Evolutionary conservation across 2,329 filamentous ascomycete species (phyloP), one percentile per base, ranked within the genome.

Genomic region (Ramularia endophylla): DNA sequence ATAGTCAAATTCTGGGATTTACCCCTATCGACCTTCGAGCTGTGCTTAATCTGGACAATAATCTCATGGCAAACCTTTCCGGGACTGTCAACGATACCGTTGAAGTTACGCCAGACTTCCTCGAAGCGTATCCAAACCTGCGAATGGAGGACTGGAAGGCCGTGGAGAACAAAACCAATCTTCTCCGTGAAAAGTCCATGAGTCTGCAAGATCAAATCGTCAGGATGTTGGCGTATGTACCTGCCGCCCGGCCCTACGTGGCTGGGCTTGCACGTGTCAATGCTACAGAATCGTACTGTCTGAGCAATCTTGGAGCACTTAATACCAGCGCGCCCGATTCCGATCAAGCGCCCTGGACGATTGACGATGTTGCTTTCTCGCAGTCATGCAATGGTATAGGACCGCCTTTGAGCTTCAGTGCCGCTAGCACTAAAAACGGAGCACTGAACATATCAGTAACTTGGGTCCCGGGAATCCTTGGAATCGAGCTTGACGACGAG

Each of bases 301-400:
- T 73, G 7, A 73, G 69, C 52, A 74, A 73, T 46, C 36, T 71
- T 2, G 61, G 64, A 20, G 58, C 53, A 2, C 67, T 72, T 45
- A 56, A 64, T 18, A 32, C 20, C 1, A 8, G 19, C 35, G 47
- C 41, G 11, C 42, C 9, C 6, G 30, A 15, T 8, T 16, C 5
- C 2, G 15, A 32, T 11, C 36, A 27, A 3, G 32, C 27, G 3
- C 41, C 39, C 1, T 52, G 51, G 40, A 38, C 37, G 6, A 53
- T 72, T 2, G 56, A 53, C 6, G 56, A 66, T 15, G 59, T 70
- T 53, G 43, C 69, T 1, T 73, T 73, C 50, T 61, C 63, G 4
- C 68, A 71, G 45, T 68, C 70, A 2, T 69, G 64, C 0, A 60
- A 67, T 45, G 63, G 59, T 3, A 48, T 50, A 4, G 63, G 65